phyloP scores from a whole-genome alignment of 805 yeast species.

The Candida broadrunensis region DNA sequence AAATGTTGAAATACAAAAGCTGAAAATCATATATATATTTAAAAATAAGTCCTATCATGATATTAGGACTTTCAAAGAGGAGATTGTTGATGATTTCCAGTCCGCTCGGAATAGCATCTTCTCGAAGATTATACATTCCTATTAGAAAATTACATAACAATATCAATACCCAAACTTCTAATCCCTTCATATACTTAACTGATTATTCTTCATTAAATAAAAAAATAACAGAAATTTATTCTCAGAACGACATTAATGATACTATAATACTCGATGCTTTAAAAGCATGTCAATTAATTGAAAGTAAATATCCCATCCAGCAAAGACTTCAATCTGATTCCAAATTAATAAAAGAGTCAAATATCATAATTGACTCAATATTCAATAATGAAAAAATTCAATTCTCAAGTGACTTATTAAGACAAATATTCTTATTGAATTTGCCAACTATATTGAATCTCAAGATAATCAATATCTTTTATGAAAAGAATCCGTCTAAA shows the following conservation, averaged over 20 bases:
- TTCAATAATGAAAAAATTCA: conserved; percentile 5
- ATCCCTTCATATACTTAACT: conserved; percentile 1
- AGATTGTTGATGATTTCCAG: too few species aligned
- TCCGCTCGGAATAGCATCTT: too few species aligned
- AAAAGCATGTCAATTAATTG: conserved; percentile 1
- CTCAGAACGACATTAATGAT: neutral
- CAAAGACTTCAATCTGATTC: conserved; percentile 7
- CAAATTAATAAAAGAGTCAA: conserved; percentile 3
- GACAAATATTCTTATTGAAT: conserved; percentile 26
- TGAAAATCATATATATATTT: too few species aligned
- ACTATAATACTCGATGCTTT: conserved; percentile 3
- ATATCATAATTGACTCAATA: conserved; percentile 4
- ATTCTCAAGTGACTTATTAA: conserved; percentile 23
- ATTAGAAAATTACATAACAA: too few species aligned
- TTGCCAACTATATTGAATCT: conserved; percentile 30
- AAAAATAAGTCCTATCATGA: too few species aligned
- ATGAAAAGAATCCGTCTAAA: conserved; percentile 19
- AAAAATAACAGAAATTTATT: neutral
- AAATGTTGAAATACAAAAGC: too few species aligned
- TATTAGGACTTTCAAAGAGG: too few species aligned
- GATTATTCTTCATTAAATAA: conserved; percentile 2
- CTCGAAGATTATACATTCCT: too few species aligned
- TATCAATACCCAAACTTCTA: neutral
- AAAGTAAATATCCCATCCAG: conserved; percentile 2
- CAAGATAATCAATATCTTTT: conserved; percentile 23